A percentile compares a stretch with the other conserved stretches of the same genome.
These are phyloP conservation scores for Thinopyrum elongatum DNA, from an alignment of 176 grass and related monocot genomes.

Conservation along the genomic window DNA sequence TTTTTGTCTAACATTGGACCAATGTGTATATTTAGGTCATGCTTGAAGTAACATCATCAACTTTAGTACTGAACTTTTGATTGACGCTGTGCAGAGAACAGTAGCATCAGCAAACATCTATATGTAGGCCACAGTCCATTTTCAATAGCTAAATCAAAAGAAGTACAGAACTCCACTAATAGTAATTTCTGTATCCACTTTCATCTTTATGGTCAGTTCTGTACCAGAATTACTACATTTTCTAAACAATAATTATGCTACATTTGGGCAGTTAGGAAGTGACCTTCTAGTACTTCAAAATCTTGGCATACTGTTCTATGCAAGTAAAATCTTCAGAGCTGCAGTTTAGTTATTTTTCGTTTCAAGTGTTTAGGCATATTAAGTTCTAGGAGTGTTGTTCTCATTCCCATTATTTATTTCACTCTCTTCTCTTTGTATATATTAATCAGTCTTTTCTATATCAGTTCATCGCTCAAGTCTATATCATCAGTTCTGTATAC, in stretches of 20 bases:
- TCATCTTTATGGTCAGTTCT: neutral
- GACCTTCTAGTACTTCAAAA: constrained; percentile 68
- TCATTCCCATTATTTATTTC: too few relatives aligned
- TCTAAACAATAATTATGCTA: neutral
- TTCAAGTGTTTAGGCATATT: neutral
- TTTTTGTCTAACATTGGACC: neutral
- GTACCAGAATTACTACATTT: neutral
- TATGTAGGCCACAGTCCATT: constrained; percentile 60
- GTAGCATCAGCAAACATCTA: constrained; percentile 52
- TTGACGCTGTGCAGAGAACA: constrained; percentile 48
- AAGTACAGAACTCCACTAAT: constrained; percentile 66
- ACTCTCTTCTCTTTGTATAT: too few relatives aligned
- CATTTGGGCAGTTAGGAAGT: constrained; percentile 16
- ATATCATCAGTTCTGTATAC: too few relatives aligned
- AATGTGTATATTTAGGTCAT: neutral
- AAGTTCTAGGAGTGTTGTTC: neutral
- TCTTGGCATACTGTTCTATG: constrained; percentile 59
- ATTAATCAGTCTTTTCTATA: too few relatives aligned
- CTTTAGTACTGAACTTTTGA: neutral
- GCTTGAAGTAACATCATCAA: neutral
- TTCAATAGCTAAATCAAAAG: constrained; percentile 70
- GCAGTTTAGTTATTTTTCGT: constrained; percentile 38
- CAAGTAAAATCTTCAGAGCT: constrained; percentile 72
- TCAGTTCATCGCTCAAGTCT: too few relatives aligned
- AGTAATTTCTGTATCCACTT: constrained; percentile 33